These are phyloP conservation scores for Diaporthe capsici DNA, from an alignment of 2,329 filamentous ascomycete species.

Conservation along the genomic window DNA sequence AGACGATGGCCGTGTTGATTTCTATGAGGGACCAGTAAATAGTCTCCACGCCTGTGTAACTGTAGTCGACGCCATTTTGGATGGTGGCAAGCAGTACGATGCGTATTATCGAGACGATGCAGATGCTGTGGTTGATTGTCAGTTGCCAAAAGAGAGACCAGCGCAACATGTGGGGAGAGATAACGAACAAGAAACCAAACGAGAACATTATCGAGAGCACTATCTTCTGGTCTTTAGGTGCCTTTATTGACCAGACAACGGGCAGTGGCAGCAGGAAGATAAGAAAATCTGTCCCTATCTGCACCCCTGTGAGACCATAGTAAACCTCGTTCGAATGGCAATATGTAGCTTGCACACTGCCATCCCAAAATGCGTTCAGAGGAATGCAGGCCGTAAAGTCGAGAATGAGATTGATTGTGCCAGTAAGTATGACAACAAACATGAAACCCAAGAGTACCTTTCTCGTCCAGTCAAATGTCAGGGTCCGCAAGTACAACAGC, in stretches of 20 bases:
- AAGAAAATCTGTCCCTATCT: slow-evolving; percentile 47
- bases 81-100: slow-evolving; percentile 43
- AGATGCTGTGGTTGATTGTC: slow-evolving; percentile 43
- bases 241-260: slow-evolving; percentile 44
- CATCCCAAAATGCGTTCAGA: slow-evolving; percentile 44
- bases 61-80: slow-evolving; percentile 42
- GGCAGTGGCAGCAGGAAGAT: slow-evolving; percentile 48
- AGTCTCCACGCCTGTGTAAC: slow-evolving; percentile 44
- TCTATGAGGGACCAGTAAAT: slow-evolving; percentile 48
- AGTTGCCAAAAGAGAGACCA: neutral
- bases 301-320: slow-evolving; percentile 45
- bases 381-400: slow-evolving; percentile 46
- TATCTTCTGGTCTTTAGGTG: slow-evolving; percentile 44
- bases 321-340: slow-evolving; percentile 36
- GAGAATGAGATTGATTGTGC: slow-evolving; percentile 40
- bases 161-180: neutral
- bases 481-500: slow-evolving; percentile 46
- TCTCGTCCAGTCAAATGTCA: slow-evolving; percentile 46
- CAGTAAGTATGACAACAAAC: slow-evolving; percentile 43
- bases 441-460: slow-evolving; percentile 42
- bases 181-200: slow-evolving; percentile 46
- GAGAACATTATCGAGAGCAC: slow-evolving; percentile 46
- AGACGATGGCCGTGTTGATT: slow-evolving; percentile 48
- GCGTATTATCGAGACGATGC: slow-evolving; percentile 47
- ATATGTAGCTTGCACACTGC: neutral